Evolutionary conservation across 1,284 basidiomycete species (phyloP).

Genomic region (Coniferiporia sulphurascens): DNA sequence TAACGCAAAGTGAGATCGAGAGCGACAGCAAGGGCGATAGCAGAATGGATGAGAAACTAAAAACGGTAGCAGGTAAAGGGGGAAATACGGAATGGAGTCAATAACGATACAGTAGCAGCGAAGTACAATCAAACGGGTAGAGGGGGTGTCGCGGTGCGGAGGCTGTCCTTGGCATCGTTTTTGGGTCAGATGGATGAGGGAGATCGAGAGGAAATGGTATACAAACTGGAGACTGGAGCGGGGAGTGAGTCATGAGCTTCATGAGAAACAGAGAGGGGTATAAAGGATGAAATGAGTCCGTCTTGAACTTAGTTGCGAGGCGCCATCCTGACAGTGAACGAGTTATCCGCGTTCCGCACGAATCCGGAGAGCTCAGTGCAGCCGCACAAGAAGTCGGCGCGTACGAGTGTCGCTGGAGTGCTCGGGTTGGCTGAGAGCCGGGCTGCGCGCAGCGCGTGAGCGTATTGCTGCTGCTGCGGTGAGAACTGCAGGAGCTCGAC

Average conservation of each 20-base stretch:
- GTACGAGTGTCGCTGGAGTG: not conserved
- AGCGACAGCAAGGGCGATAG: not conserved
- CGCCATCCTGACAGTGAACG: constrained; percentile 8
- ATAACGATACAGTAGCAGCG: not conserved
- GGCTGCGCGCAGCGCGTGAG: not conserved
- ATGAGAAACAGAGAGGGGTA: not conserved
- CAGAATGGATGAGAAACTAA: not conserved
- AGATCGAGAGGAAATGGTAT: not conserved
- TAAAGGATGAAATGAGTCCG: not conserved
- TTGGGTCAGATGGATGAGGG: not conserved
- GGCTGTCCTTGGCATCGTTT: not conserved
- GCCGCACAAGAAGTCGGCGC: constrained; percentile 13
- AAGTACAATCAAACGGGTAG: not conserved
- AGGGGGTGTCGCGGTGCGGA: not conserved
- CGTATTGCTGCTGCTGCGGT: not conserved
- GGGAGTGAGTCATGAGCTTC: not conserved
- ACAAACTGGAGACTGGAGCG: not conserved
- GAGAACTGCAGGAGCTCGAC: constrained; percentile 7
- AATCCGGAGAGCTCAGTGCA: constrained; percentile 13
- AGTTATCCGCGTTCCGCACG: constrained; percentile 7
- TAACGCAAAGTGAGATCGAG: too few species aligned
- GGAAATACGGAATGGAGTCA: not conserved
- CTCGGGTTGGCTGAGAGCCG: not conserved
- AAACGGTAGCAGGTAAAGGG: not conserved
- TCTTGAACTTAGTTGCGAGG: not conserved